phyloP scores from a whole-genome alignment of 306 rosid species.

The Begonia peltatifolia region DNA sequence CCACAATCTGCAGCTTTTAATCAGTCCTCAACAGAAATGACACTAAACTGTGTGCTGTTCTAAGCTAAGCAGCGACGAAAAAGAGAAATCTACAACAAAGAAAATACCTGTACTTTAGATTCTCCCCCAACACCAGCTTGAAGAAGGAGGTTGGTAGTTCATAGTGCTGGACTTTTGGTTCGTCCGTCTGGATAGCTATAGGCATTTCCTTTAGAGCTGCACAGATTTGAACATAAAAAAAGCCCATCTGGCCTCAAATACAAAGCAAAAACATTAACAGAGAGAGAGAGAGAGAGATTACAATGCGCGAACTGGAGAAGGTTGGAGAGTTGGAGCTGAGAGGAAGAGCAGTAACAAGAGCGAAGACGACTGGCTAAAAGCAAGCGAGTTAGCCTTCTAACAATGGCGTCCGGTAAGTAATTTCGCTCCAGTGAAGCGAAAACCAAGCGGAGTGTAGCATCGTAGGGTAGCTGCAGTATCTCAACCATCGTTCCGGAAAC shows the following conservation, averaged over 20 bases:
- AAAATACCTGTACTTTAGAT: slow-evolving; percentile 72
- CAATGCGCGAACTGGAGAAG: slow-evolving; percentile 51
- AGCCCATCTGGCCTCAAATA: neutral
- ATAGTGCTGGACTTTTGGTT: slow-evolving; percentile 67
- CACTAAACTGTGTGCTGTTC: too few species aligned
- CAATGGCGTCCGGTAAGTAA: slow-evolving; percentile 48
- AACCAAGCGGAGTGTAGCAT: slow-evolving; percentile 31
- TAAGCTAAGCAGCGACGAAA: too few species aligned
- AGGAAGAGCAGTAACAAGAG: slow-evolving; percentile 44
- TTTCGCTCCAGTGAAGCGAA: slow-evolving; percentile 48
- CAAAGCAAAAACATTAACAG: neutral
- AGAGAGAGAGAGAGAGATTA: slow-evolving; percentile 7
- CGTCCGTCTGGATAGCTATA: slow-evolving; percentile 62
- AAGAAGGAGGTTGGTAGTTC: slow-evolving; percentile 89
- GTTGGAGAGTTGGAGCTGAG: slow-evolving; percentile 51
- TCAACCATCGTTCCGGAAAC: neutral
- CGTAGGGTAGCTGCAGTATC: slow-evolving; percentile 30
- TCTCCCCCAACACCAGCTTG: slow-evolving; percentile 61
- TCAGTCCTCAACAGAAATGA: too few species aligned
- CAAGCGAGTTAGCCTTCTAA: slow-evolving; percentile 48
- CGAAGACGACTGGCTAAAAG: slow-evolving; percentile 67
- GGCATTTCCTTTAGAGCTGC: slow-evolving; percentile 81
- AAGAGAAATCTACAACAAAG: too few species aligned
- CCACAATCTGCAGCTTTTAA: too few species aligned
- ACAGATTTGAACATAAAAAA: neutral